Evolutionary conservation across 108 stramenopile species (phyloP), one percentile per base, ranked within the genome.

Genomic region (Tribonema minus): DNA sequence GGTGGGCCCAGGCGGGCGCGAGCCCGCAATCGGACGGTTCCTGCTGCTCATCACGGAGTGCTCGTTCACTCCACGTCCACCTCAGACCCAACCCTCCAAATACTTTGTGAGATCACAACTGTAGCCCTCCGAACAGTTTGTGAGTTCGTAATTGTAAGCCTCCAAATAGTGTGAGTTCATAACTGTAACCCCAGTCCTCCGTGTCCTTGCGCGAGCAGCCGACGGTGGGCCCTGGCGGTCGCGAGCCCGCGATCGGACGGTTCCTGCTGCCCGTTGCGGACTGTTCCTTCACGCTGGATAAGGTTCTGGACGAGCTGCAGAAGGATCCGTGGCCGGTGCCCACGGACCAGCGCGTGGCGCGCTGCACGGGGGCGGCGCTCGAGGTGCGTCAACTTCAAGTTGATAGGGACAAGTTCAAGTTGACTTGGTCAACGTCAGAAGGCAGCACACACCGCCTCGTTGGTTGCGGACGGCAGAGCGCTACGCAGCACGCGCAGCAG

Each of bases 251-350:
- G 28, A 39, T 97, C 35, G 85, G 90, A 35, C 86, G 95, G 12
- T 99, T 97, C 81, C 87, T 99, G 54, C 68, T 93, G 41, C 95
- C 96, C 1, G 96, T 95, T 5, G 89, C 89, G 23, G 98, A 99
- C 60, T 93, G 92, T 78, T 85, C 83, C 64, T 93, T 96, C 82
- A 88, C 89, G 5, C 76, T 99, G 25, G 96, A 98, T 88, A 86
- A 85, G 67, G 92, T 95, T 61, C 88, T 99, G n/a, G 96, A 96
- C 40, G 98, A 98, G 79, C 86, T 99, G 37, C 91, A 90, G 63
- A 89, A 90, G 61, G 96, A 98, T 87, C 96, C 98, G 0, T 99
- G 98, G 98, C 94, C 98, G 0, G 90, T 91, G 0, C 90, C 92
- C 29, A 69, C 37, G 26, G 64, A 95, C 84, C 90, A 94, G 88